Evolutionary conservation across 108 stramenopile genomes (phyloP).

Genomic region (Fragilaria crotonensis): DNA sequence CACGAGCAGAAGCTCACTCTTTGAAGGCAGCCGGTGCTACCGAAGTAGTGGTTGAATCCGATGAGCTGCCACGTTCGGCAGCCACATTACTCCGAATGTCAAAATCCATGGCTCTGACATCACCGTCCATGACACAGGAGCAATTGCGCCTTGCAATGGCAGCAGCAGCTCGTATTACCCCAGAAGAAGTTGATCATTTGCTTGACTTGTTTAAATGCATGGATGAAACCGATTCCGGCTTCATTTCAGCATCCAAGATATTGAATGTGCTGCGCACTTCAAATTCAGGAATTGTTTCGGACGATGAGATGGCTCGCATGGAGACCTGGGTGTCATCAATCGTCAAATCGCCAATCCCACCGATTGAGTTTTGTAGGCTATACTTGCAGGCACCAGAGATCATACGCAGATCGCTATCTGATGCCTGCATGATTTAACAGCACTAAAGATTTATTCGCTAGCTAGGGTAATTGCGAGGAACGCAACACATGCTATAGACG

Average conservation of each 20-base stretch:
- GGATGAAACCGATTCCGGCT: slow-evolving; percentile 10
- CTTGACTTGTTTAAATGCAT: slow-evolving; percentile 25
- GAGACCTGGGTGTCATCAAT: slow-evolving; percentile 17
- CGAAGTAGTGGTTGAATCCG: slow-evolving; percentile 48
- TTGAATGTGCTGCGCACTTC: too few relatives aligned
- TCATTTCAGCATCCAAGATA: too few relatives aligned
- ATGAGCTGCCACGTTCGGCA: slow-evolving; percentile 47
- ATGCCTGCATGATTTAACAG: too few relatives aligned
- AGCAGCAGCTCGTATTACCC: slow-evolving; percentile 16
- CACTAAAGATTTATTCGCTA: too few relatives aligned
- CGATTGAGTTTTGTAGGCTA: slow-evolving; percentile 25
- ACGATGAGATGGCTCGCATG: slow-evolving; percentile 22
- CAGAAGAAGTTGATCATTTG: slow-evolving; percentile 14
- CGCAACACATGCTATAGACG: too few relatives aligned
- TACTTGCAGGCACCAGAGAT: slow-evolving; percentile 34
- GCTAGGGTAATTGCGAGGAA: too few relatives aligned
- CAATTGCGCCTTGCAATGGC: slow-evolving; percentile 11
- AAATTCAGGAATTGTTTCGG: slow-evolving; percentile 14
- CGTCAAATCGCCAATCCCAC: slow-evolving; percentile 9
- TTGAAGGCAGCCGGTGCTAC: slow-evolving; percentile 45
- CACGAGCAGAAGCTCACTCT: slow-evolving; percentile 29
- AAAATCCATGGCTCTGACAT: neutral
- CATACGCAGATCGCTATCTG: too few relatives aligned
- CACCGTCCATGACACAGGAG: too few relatives aligned
- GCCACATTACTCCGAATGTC: slow-evolving; percentile 20